Conservation (phyloP, 192 early-diverging fungal species). For the Diversispora epigaea region DNA sequence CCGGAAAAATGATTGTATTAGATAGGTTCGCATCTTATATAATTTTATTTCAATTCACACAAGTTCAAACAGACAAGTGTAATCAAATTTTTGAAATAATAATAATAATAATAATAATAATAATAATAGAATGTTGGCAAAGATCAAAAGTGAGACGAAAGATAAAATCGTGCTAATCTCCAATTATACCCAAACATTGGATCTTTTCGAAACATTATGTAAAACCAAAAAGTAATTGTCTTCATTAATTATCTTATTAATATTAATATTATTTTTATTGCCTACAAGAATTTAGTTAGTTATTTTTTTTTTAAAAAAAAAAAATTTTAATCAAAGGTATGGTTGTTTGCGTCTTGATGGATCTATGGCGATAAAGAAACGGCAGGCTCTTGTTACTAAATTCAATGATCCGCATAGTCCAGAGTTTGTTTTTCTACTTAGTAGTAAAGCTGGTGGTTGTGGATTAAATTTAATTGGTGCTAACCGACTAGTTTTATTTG, state of each 20-base stretch:
- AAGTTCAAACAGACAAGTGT: too few species aligned
- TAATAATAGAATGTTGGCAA: slow-evolving; percentile 61
- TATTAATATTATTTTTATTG: not conserved
- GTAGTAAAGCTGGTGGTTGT: slow-evolving; percentile 98
- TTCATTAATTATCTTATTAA: not conserved
- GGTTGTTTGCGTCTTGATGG: slow-evolving; percentile 88
- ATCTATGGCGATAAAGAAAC: slow-evolving; percentile 84
- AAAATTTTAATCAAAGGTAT: slow-evolving; percentile 43
- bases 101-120: not conserved
- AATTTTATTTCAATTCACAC: not conserved
- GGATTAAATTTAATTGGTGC: slow-evolving; percentile 98
- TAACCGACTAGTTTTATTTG: slow-evolving; percentile 94
- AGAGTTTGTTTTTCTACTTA: slow-evolving; percentile 93
- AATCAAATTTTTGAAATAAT: too few species aligned
- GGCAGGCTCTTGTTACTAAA: slow-evolving; percentile 92
- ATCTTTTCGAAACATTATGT: slow-evolving; percentile 91
- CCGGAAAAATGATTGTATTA: slow-evolving; percentile 89
- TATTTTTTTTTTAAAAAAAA: too few species aligned
- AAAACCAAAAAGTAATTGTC: slow-evolving; percentile 59
- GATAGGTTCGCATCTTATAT: slow-evolving; percentile 47
- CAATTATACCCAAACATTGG: slow-evolving; percentile 98
- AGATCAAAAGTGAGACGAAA: slow-evolving; percentile 65
- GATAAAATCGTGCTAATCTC: slow-evolving; percentile 99
- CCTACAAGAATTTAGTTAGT: too few species aligned
- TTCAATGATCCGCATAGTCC: slow-evolving; percentile 89